Percentiles rank a stretch among this genome's conserved stretches.
Evolutionary conservation across 208 protist genomes (phyloP).

Genomic region (Porcisia deanei): DNA sequence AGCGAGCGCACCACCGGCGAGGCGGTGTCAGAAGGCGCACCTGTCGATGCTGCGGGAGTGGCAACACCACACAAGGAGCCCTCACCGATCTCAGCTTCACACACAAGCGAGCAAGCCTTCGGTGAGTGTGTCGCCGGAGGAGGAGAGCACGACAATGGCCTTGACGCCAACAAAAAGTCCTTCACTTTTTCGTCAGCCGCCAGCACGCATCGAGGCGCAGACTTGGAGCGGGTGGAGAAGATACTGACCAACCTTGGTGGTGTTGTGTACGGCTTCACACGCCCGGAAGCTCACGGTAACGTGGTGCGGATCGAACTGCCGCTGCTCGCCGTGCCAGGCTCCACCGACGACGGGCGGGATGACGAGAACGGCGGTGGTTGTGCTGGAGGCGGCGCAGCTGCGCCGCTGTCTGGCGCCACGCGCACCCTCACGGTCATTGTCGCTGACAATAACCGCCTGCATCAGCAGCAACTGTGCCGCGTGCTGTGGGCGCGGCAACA

Average conservation of each 20-base stretch:
- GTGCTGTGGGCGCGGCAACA: slow-evolving; percentile 84
- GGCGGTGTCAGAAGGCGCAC: not conserved
- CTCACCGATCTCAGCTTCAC: not conserved
- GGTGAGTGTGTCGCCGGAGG: not conserved
- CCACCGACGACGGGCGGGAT: slow-evolving; percentile 38
- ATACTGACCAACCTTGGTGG: slow-evolving; percentile 66
- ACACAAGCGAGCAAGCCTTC: not conserved
- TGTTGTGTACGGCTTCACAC: slow-evolving; percentile 59
- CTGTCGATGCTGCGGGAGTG: not conserved
- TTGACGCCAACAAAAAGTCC: not conserved
- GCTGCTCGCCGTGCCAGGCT: slow-evolving; percentile 70
- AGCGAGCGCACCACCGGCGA: slow-evolving; percentile 9
- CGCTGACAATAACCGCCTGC: slow-evolving; percentile 65
- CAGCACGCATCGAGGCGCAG: slow-evolving; percentile 21
- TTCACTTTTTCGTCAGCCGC: not conserved
- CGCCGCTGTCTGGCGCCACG: slow-evolving; percentile 12
- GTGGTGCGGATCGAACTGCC: slow-evolving; percentile 72
- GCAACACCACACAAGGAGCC: not conserved
- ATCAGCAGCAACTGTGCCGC: slow-evolving; percentile 72
- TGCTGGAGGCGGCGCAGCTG: not conserved
- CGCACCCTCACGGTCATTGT: slow-evolving; percentile 74
- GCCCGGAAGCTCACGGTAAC: slow-evolving; percentile 54
- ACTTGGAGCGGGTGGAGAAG: slow-evolving; percentile 40
- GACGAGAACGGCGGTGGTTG: slow-evolving; percentile 20
- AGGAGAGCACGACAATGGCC: slow-evolving; percentile 1